These are phyloP conservation scores for Cystobasidiopsis lactophilus DNA, from an alignment of 768 basidiomycete genomes.

Conservation along the genomic window DNA sequence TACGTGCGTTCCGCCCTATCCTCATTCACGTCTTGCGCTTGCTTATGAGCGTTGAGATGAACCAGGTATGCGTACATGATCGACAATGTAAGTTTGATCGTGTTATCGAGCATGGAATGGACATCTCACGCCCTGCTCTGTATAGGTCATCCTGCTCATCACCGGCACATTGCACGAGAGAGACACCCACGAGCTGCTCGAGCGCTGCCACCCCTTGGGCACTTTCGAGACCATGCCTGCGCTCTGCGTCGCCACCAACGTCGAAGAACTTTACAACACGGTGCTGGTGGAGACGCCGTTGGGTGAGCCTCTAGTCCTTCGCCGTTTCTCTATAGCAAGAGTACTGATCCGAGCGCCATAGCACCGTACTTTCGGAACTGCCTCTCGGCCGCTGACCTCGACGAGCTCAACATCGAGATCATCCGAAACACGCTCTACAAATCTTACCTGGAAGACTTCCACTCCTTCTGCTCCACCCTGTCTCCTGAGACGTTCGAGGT, in stretches of 20 bases:
- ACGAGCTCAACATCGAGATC: slow-evolving; percentile 98
- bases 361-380: slow-evolving; percentile 96
- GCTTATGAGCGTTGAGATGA: neutral
- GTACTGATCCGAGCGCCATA: slow-evolving; percentile 17
- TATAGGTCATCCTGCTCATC: slow-evolving; percentile 63
- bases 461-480: slow-evolving; percentile 54
- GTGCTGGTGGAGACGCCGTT: slow-evolving; percentile 94
- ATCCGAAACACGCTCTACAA: slow-evolving; percentile 98
- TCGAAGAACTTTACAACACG: slow-evolving; percentile 89
- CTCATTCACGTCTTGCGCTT: neutral
- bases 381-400: slow-evolving; percentile 80
- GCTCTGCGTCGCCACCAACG: slow-evolving; percentile 94
- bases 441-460: slow-evolving; percentile 93
- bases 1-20: slow-evolving; percentile 40
- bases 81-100: slow-evolving; percentile 55
- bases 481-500: slow-evolving; percentile 70
- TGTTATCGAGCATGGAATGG: too few relatives aligned
- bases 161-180: slow-evolving; percentile 92
- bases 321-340: neutral
- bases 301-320: slow-evolving; percentile 35
- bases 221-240: slow-evolving; percentile 98
- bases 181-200: slow-evolving; percentile 86
- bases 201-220: slow-evolving; percentile 89
- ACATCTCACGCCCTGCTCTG: too few relatives aligned
- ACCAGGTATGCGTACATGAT: slow-evolving; percentile 95